phyloP scores from a whole-genome alignment of 306 rosid genomes.

The Castanopsis chinensis region DNA sequence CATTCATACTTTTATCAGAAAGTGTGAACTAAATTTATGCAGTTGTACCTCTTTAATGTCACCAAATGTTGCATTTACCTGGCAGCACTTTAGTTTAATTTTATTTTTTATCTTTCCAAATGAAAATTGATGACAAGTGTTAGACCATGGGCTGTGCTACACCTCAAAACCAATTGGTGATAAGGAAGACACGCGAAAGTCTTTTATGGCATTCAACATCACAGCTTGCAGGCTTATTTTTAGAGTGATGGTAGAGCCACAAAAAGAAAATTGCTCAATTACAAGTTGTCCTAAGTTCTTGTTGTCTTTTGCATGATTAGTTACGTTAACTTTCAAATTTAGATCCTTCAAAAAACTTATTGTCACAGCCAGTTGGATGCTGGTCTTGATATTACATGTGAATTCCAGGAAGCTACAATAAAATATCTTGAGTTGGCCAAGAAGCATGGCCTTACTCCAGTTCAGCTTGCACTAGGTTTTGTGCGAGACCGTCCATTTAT shows the following conservation, averaged over 20 bases:
- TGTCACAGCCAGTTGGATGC: conserved; percentile 1
- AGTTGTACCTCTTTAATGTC: not conserved
- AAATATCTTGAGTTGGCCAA: conserved; percentile 63
- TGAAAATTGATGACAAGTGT: no score
- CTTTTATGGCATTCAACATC: no score
- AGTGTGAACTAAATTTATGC: not conserved
- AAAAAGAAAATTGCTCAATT: not conserved
- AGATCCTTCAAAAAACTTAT: not conserved
- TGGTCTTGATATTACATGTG: not conserved
- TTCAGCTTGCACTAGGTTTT: conserved; percentile 85
- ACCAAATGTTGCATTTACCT: not conserved
- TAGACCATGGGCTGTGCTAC: no score
- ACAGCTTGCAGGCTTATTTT: no score
- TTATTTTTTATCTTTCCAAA: not conserved
- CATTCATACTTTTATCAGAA: not conserved
- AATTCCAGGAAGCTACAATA: conserved; percentile 70
- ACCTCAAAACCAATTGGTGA: no score
- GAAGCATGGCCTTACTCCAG: conserved; percentile 68
- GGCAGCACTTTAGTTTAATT: not conserved
- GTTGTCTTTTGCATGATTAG: not conserved
- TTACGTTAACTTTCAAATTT: not conserved
- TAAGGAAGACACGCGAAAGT: no score
- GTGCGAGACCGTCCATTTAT: conserved; percentile 81
- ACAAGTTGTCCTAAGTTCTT: not conserved
- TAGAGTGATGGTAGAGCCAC: no score